phyloP scores from a whole-genome alignment of 495 filamentous ascomycete genomes.

The Xylona heveae region DNA sequence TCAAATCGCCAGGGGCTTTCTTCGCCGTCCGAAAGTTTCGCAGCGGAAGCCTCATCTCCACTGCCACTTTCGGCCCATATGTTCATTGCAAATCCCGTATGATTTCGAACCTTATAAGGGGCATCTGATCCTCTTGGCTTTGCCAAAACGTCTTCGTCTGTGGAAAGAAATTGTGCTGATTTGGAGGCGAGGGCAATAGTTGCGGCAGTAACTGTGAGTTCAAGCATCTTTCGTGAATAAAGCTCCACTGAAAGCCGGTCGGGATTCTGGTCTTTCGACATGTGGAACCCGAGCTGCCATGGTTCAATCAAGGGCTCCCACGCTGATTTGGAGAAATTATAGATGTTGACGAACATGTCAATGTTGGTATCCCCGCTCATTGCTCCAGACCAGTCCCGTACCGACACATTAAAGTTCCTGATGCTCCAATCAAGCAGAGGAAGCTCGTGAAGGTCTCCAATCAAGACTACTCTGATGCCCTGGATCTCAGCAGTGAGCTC shows the following conservation, averaged over 20 bases:
- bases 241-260: constrained; percentile 66
- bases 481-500: constrained; percentile 67
- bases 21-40: constrained; percentile 74
- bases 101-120: constrained; percentile 82
- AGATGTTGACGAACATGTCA: constrained; percentile 87
- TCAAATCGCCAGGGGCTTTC: constrained; percentile 93
- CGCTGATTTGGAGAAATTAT: constrained; percentile 95
- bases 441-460: constrained; percentile 86
- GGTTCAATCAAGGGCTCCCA: constrained; percentile 96
- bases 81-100: constrained; percentile 78
- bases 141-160: constrained; percentile 79
- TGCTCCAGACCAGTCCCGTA: constrained; percentile 76
- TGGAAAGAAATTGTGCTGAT: constrained; percentile 71
- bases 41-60: constrained; percentile 38
- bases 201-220: constrained; percentile 80
- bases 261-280: constrained; percentile 56
- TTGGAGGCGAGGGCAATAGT: constrained; percentile 86
- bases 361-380: constrained; percentile 74
- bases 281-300: constrained; percentile 81
- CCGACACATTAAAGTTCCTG: constrained; percentile 64
- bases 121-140: constrained; percentile 85
- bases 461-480: constrained; percentile 80
- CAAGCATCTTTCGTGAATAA: constrained; percentile 71
- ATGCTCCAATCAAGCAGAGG: constrained; percentile 88
- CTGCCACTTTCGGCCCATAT: constrained; percentile 56